Conservation (phyloP, 1,284 basidiomycete genomes). For the Ganoderma lingzhi region DNA sequence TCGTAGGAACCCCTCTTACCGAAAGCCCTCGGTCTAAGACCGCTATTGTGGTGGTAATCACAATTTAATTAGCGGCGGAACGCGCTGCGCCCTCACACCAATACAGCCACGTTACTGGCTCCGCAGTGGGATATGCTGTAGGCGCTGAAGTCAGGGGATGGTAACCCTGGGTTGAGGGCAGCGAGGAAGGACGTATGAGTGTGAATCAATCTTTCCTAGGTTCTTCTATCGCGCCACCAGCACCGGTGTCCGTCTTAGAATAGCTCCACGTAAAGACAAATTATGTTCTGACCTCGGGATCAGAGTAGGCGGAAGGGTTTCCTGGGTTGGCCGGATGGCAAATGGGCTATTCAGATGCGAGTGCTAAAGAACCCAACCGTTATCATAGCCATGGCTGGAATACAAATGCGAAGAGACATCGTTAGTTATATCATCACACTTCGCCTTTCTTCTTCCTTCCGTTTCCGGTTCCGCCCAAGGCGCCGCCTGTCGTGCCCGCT, state of each 20-base stretch:
- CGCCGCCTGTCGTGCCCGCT: neutral
- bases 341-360: neutral
- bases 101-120: neutral
- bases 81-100: neutral
- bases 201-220: neutral
- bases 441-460: neutral
- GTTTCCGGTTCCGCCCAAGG: neutral
- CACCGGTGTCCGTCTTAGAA: neutral
- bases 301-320: neutral
- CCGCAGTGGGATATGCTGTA: neutral
- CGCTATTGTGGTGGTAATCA: neutral
- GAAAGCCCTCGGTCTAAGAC: neutral
- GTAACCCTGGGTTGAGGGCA: slow-evolving; percentile 1
- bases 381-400: neutral
- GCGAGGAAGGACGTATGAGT: neutral
- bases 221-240: neutral
- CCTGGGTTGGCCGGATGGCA: neutral
- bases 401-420: neutral
- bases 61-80: neutral
- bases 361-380: neutral
- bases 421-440: neutral
- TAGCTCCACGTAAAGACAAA: too few relatives aligned
- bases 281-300: neutral
- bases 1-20: neutral
- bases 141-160: neutral